Percentiles rank a stretch among this genome's conserved stretches.
Conservation (phyloP, 164 flowering plant species). For the Vitis rupestris region DNA sequence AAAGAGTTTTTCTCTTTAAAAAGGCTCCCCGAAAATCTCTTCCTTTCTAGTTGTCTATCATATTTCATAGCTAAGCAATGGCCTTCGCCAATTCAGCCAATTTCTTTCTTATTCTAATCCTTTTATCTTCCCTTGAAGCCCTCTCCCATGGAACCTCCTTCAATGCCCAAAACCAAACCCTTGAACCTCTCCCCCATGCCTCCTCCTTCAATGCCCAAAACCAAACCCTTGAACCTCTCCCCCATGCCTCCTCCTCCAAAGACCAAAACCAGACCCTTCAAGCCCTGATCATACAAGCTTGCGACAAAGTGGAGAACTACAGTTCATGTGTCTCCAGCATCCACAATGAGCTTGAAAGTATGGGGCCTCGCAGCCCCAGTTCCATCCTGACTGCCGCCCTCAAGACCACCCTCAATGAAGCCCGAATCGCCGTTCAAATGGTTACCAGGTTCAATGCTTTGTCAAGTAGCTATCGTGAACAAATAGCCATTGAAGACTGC, state of each 20-base stretch:
- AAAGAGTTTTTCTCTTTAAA: not conserved
- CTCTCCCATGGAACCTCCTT: conserved; percentile 16
- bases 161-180: conserved; percentile 10
- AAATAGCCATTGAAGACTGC: conserved; percentile 75
- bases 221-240: conserved; percentile 13
- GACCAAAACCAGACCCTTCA: conserved; percentile 18
- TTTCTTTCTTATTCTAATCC: conserved; percentile 19
- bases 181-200: conserved; percentile 20
- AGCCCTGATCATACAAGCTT: conserved; percentile 43
- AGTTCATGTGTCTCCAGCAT: conserved; percentile 39
- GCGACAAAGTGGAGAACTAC: conserved; percentile 36
- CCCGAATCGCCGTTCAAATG: conserved; percentile 37
- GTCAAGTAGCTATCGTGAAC: conserved; percentile 63
- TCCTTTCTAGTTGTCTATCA: not conserved
- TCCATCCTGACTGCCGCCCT: conserved; percentile 66
- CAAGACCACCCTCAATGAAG: conserved; percentile 47
- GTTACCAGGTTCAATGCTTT: conserved; percentile 52
- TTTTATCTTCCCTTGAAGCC: conserved; percentile 23
- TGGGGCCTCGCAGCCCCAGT: conserved; percentile 9
- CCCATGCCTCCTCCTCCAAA: conserved; percentile 14
- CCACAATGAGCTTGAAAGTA: conserved; percentile 21
- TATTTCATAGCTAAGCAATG: conserved; percentile 14
- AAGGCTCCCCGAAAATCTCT: not conserved
- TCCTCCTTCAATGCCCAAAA: conserved; percentile 9
- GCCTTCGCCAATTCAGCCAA: conserved; percentile 16